Conservation (phyloP, 805 yeast genomes). For the Babjeviella inositovora region DNA sequence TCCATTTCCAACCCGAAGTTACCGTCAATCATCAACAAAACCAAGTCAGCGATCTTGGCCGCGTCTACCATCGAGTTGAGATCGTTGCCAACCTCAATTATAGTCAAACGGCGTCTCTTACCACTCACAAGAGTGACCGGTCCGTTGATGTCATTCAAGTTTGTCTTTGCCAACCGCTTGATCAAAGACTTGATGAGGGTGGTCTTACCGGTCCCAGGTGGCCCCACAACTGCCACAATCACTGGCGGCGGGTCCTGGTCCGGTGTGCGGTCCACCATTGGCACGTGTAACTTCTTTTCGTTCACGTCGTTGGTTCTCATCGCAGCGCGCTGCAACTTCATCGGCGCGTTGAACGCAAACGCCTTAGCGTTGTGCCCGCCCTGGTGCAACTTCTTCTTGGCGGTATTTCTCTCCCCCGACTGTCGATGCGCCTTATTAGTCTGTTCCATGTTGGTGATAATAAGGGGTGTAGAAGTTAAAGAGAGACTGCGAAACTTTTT, state of each 20-base stretch:
- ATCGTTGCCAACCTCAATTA: slow-evolving; percentile 86
- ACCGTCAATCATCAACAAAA: slow-evolving; percentile 82
- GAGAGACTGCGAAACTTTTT: too few relatives aligned
- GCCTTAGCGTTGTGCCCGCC: slow-evolving; percentile 81
- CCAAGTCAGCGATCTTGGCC: slow-evolving; percentile 90
- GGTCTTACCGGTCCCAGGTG: slow-evolving; percentile 97
- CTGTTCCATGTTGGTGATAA: slow-evolving; percentile 10
- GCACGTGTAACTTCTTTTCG: slow-evolving; percentile 83
- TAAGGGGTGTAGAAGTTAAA: background rate
- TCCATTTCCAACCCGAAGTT: slow-evolving; percentile 99
- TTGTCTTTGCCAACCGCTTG: slow-evolving; percentile 74
- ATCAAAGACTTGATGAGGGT: slow-evolving; percentile 83
- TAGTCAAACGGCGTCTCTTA: slow-evolving; percentile 81
- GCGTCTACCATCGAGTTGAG: slow-evolving; percentile 91
- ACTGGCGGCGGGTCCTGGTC: slow-evolving; percentile 97
- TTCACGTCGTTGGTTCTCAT: slow-evolving; percentile 66
- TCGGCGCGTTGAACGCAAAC: slow-evolving; percentile 71
- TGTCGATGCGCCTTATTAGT: slow-evolving; percentile 24
- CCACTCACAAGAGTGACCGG: slow-evolving; percentile 96
- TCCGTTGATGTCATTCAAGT: slow-evolving; percentile 77
- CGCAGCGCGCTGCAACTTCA: slow-evolving; percentile 74
- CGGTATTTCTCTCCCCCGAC: slow-evolving; percentile 26
- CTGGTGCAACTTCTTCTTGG: slow-evolving; percentile 77
- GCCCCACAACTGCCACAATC: slow-evolving; percentile 93
- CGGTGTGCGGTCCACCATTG: slow-evolving; percentile 94